Conservation (phyloP, 1,139 yeast genomes). For the Lodderomyces elongisporus region DNA sequence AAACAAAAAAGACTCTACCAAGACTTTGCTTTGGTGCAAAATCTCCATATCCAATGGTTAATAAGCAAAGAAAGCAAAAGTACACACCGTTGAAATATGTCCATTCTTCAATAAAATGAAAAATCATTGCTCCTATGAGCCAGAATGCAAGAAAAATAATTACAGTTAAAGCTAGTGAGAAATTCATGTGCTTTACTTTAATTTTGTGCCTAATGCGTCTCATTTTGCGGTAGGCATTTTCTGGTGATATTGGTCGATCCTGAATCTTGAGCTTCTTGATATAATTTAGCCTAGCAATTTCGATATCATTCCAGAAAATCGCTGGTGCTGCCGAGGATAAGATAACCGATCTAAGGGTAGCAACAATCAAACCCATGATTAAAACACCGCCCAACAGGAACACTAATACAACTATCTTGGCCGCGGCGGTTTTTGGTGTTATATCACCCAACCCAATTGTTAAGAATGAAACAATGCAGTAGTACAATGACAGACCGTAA, state of each 20-base stretch:
- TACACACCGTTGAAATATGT: conserved; percentile 62
- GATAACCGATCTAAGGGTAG: conserved; percentile 64
- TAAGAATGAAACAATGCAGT: conserved; percentile 62
- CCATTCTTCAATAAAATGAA: conserved; percentile 61
- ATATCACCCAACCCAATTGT: conserved; percentile 82
- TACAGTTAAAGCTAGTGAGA: conserved; percentile 38
- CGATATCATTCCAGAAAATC: conserved; percentile 58
- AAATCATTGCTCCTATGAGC: conserved; percentile 67
- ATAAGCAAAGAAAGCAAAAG: conserved; percentile 66
- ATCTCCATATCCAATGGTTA: conserved; percentile 86
- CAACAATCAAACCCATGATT: conserved; percentile 64
- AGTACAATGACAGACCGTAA: conserved; percentile 65
- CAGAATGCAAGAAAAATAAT: conserved; percentile 53
- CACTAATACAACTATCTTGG: conserved; percentile 54
- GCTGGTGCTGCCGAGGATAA: conserved; percentile 57
- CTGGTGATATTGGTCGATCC: conserved; percentile 20
- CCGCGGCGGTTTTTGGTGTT: conserved; percentile 46
- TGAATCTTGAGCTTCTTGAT: conserved; percentile 16
- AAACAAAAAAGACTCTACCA: conserved; percentile 67
- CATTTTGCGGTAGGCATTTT: conserved; percentile 52
- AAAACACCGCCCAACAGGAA: conserved; percentile 68
- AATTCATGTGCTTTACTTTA: conserved; percentile 20
- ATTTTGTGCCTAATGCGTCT: conserved; percentile 41
- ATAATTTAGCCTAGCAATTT: conserved; percentile 23
- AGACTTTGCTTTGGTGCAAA: conserved; percentile 56